Base-by-base conservation (phyloP, 257 asterid genomes). In the Primulina tabacum region DNA sequence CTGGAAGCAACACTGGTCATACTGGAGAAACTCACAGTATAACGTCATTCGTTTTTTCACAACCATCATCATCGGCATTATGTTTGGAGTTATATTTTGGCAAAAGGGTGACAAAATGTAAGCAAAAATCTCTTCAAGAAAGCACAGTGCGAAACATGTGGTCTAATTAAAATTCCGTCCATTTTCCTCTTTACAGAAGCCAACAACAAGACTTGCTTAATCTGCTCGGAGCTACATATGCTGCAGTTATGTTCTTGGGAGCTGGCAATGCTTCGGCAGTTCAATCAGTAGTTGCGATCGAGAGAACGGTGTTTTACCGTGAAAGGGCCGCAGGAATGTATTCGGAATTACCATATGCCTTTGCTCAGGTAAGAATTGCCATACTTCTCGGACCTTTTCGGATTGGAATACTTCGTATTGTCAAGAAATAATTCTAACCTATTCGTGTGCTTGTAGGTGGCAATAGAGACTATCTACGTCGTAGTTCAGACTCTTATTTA, bases 291-390 rank as follows among this genome's bases (percentile, higher is more conserved):
- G 97, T 90, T 18, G 85, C 83, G 3, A 66, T 88, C 2, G 97
- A 88, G 57, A 77, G 97, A 80, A 88, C 96, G 0, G 97, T 90
- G 5, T 90, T 88, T 80, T 90, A 90, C 67, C 94, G 97, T 0
- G 97, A 90, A 76, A 81, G 92, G 76, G 96, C 96, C 18, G 97
- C 97, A 30, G 97, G 97, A 71, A 88, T 88, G 96, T 90, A 86
- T 71, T 90, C 97, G 1, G 96, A 84, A 77, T 68, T 90, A 38
- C 97, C 97, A 0, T 90, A 88, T 59, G 96, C 97, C 17, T 90
- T 90, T 68, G 87, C 97, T 11, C 97, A 90, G 92, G 97, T 90
- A 75, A 43, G 26, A 53, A n/a, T 2, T 17, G 14, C 11, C 43
- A 37, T 37, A 8, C 43, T 6, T 56, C 10, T n/a, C 14, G 14